Evolutionary conservation across 2,329 filamentous ascomycete species (phyloP), one percentile per base, ranked within the genome.

Genomic region (Ceratocystis eucalypticola): DNA sequence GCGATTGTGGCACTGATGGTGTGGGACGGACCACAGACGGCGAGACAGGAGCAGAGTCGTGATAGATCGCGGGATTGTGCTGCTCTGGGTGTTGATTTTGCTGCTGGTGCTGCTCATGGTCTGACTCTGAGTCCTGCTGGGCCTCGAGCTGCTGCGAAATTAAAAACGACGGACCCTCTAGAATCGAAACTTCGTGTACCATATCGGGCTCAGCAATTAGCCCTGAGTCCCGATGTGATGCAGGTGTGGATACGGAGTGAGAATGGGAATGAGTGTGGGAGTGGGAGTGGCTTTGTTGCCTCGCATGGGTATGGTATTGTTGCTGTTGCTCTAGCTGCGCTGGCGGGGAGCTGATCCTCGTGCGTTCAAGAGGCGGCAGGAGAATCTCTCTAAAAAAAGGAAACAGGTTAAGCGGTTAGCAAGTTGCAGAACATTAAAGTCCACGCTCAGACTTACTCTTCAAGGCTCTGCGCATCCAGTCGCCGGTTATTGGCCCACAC

Each of bases 401-500:
- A n/a, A 41, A 17, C 25, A 28, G 2, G 55, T 46, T 20, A 6
- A 44, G 48, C 74, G 10, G 37, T 41, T 68, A 48, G 71, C 66
- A n/a, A 66, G 62, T 17, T 61, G 61, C 25, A 62, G 65, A 44
- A 65, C n/a, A 3, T 67, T 2, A 4, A 20, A 65, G 2, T 3
- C 0, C 5, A 10, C 12, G 64, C n/a, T 53, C 44, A 10, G 50
- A 75, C 84, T 71, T 77, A 91, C 87, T 84, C 82, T 75, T 96
- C 91, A 44, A 96, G 75, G 65, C 85, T 84, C 70, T 86, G 84
- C 0, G 91, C 91, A 71, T 97, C 93, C 70, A 88, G 84, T 63
- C 91, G 83, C 64, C 94, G 81, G 72, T 91, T 84, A 33, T 91
- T 87, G 0, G 88, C 88, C 80, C 95, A 97, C 1, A 82, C 83